Evolutionary conservation across 768 basidiomycete species (phyloP).

Genomic region (Mycena galericulata): DNA sequence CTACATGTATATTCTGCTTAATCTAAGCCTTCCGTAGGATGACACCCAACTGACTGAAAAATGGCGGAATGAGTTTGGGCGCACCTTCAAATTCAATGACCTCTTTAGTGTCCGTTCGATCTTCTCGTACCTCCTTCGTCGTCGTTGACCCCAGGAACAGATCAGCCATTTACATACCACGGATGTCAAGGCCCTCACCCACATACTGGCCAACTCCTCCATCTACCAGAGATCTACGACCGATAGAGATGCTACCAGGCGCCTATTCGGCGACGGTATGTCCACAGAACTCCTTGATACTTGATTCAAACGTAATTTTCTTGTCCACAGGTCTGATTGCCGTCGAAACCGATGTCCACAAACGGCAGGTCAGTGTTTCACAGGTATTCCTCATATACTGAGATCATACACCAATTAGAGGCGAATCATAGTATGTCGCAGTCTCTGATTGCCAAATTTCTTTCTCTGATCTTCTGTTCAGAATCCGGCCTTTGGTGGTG

Average conservation of each 20-base stretch:
- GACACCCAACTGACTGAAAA: slow-evolving; percentile 36
- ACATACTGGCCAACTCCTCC: slow-evolving; percentile 56
- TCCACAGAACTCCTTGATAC: background rate
- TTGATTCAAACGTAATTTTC: background rate
- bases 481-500: slow-evolving; percentile 60
- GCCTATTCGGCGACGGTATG: background rate
- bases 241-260: background rate
- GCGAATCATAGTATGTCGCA: background rate
- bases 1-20: too few relatives aligned
- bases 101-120: slow-evolving; percentile 45
- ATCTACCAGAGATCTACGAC: slow-evolving; percentile 51
- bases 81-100: slow-evolving; percentile 44
- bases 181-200: slow-evolving; percentile 59
- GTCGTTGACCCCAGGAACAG: too few relatives aligned
- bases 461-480: slow-evolving; percentile 21
- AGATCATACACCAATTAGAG: background rate
- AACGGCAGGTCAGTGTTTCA: slow-evolving; percentile 48
- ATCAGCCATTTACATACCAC: slow-evolving; percentile 52
- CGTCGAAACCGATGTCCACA: slow-evolving; percentile 51
- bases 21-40: too few relatives aligned
- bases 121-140: too few relatives aligned
- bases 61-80: slow-evolving; percentile 54
- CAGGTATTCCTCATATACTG: too few relatives aligned
- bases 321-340: slow-evolving; percentile 47
- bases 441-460: background rate